Evolutionary conservation across 495 filamentous ascomycete species (phyloP).

Genomic region (Barbatosphaeria neglecta): DNA sequence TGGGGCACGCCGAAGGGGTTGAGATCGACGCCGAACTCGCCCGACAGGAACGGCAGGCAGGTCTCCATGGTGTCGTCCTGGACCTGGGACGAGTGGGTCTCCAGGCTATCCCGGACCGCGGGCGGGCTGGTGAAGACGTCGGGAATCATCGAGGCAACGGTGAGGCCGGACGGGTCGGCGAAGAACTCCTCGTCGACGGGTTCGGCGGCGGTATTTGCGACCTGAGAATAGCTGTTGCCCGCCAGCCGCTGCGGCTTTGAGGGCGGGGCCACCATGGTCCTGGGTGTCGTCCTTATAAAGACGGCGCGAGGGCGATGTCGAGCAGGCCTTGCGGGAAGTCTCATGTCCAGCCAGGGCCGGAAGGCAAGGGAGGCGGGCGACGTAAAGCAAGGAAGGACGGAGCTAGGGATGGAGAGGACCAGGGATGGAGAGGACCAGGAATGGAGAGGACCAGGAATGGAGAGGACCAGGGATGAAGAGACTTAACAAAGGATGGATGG

Average conservation of each 20-base stretch:
- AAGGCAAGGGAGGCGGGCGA: neutral
- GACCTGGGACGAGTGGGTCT: conserved; percentile 53
- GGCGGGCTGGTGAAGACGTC: conserved; percentile 53
- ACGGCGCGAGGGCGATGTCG: neutral
- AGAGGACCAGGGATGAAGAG: no score
- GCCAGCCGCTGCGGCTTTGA: no score
- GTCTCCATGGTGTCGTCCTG: conserved; percentile 56
- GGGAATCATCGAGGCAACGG: conserved; percentile 37
- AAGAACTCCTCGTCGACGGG: conserved; percentile 3
- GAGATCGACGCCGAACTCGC: conserved; percentile 31
- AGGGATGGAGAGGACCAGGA: no score
- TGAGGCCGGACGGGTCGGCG: neutral
- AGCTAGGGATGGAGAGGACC: no score
- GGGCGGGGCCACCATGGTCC: neutral
- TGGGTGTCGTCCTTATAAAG: neutral
- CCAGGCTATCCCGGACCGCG: conserved; percentile 52
- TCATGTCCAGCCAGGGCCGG: neutral
- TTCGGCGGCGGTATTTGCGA: neutral
- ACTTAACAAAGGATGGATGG: no score
- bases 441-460: no score
- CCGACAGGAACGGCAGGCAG: conserved; percentile 59
- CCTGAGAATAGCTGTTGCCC: no score
- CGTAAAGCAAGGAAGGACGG: no score
- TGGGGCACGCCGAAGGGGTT: conserved; percentile 63
- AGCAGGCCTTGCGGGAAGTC: neutral